These are phyloP conservation scores for Gentiana dahurica DNA, from an alignment of 257 asterid genomes.

Conservation along the genomic window DNA sequence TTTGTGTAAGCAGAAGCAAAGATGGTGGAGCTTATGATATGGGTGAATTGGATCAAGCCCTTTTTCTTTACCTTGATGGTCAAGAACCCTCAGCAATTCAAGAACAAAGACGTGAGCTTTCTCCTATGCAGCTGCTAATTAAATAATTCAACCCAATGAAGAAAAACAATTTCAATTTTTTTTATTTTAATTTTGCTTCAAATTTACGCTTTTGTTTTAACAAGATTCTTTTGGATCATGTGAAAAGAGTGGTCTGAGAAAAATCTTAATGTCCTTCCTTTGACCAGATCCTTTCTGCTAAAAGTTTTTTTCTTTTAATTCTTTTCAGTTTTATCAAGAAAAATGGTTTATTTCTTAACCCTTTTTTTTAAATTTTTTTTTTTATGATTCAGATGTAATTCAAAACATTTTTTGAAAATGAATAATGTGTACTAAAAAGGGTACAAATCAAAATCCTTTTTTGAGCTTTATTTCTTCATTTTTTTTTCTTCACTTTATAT, in stretches of 20 bases:
- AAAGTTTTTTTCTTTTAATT: background rate
- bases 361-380: too few relatives aligned
- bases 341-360: background rate
- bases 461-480: background rate
- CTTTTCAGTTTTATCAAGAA: slow-evolving; percentile 8
- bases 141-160: background rate
- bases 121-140: background rate
- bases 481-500: background rate
- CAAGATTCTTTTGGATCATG: slow-evolving; percentile 27
- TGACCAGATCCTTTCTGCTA: slow-evolving; percentile 39
- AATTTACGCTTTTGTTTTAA: slow-evolving; percentile 11
- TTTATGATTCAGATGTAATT: slow-evolving; percentile 12
- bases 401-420: slow-evolving; percentile 19
- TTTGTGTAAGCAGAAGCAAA: slow-evolving; percentile 39
- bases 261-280: slow-evolving; percentile 33
- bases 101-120: slow-evolving; percentile 39
- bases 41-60: slow-evolving; percentile 87
- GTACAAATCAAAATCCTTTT: background rate
- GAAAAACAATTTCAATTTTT: too few relatives aligned
- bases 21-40: slow-evolving; percentile 56
- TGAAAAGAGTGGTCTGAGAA: slow-evolving; percentile 23
- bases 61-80: slow-evolving; percentile 52
- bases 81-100: slow-evolving; percentile 50
- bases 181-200: background rate
- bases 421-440: slow-evolving; percentile 8